Base-by-base conservation (phyloP, 139 green algal genomes). In the Chlamydomonas sp. region DNA sequence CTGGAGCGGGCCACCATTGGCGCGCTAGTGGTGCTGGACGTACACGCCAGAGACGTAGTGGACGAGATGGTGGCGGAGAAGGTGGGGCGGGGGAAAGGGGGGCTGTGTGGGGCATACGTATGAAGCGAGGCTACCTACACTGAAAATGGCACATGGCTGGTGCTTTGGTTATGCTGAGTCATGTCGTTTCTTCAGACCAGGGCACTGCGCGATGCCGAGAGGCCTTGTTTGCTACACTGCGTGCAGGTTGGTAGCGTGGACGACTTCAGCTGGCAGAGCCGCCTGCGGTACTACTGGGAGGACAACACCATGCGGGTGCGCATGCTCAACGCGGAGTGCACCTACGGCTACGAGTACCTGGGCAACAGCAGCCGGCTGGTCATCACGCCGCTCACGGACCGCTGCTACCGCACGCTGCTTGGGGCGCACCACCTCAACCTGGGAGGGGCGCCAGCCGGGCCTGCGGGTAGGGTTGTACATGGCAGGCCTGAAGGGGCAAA, bases 11-110 rank as follows among this genome's bases (percentile, higher is more conserved):
- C 87, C 60, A 96, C 93, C 62, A 84, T 92, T 20, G 92, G 92
- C 14, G 91, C 93, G n/a, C 89, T 96, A 58, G 93, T 96, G 61
- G 92, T 95, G 14, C 88, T 96, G 76, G 93, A 96, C 77, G 93
- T 96, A 75, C 93, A 96, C 84, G 92, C 90, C 9, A 89, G 93
- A 2, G 93, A 96, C 61, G 92, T 96, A 49, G 92, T 96, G 68
- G 66, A 69, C 4, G 88, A 91, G 78, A 95, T 96, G 93, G 87
- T 92, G 9, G 79, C 71, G 14, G 92, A 95, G 58, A 92, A 90
- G 88, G 90, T 83, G 72, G 5, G 78, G 4, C 4, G 74, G 8
- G 74, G 17, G 74, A 10, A 71, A 71, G 4, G n/a, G 66, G 66
- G 66, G 10, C 10, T 71, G 66, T 71, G 10, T 71, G 66, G 66